Evolutionary conservation across 306 rosid genomes (phyloP), one percentile per base, ranked within the genome.

Genomic region (Chamaecrista fasciculata): DNA sequence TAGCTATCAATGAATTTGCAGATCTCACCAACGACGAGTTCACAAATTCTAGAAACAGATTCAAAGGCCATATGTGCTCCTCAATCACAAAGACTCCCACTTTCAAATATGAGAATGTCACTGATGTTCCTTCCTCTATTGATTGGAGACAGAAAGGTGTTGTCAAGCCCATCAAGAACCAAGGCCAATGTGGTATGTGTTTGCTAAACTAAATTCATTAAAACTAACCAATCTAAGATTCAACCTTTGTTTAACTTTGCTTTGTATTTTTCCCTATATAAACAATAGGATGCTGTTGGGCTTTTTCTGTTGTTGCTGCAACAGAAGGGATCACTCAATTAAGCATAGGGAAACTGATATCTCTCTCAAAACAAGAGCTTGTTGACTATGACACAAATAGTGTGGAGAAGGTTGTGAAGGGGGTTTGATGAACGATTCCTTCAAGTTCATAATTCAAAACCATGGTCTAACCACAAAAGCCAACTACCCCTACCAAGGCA

Each of bases 1-100:
- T 78, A 14, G 73, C 31, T 47, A 36, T 57, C 9, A 65, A 77
- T 26, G 24, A 47, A 28, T 65, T 71, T 67, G 72, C 85, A 12
- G 83, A 79, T 31, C 86, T 73, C 12, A 84, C 86, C 14, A 81
- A 77, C 0, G 39, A 76, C n/a, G 84, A 80, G 12, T 66, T 80
- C 58, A 43, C 66, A n/a, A n/a, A n/a, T 18, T 16, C 52, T 1
- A 64, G 84, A 34, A 80, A 71, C 18, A 47, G 71, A 43, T 80
- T 70, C 70, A 80, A 75, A 53, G 77, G 70, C 11, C 69, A n/a
- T 21, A 47, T 46, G 31, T 72, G 74, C 44, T 59, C 74, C 29
- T n/a, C 75, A 0, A n/a, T n/a, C 18, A 56, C 39, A 28, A 56
- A 39, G 26, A 15, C 56, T 0, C 3, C 59, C 11, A 10, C 75